These are phyloP conservation scores for Fusarium neocosmosporiellum DNA, from an alignment of 2,329 filamentous ascomycete species.

Conservation along the genomic window DNA sequence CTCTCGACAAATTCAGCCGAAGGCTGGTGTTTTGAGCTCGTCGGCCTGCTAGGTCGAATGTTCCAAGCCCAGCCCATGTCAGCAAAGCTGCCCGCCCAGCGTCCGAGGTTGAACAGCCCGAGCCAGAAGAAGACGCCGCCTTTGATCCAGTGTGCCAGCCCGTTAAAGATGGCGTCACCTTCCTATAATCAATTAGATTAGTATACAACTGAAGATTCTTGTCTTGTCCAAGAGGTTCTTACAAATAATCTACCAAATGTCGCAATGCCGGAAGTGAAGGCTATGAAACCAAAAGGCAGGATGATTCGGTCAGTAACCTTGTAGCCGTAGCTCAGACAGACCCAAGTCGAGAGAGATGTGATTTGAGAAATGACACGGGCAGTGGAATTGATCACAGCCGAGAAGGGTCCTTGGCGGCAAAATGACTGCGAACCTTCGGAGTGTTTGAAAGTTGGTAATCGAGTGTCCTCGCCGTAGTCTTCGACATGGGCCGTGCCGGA, in stretches of 20 bases:
- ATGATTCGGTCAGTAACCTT: neutral
- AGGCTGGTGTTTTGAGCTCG: slow-evolving; percentile 54
- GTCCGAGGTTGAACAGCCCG: slow-evolving; percentile 85
- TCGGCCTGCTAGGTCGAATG: slow-evolving; percentile 76
- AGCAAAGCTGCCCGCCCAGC: slow-evolving; percentile 89
- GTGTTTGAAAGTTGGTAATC: neutral
- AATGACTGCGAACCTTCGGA: neutral
- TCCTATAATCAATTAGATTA: neutral
- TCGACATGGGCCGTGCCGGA: neutral
- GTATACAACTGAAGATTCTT: neutral
- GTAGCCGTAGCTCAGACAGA: neutral
- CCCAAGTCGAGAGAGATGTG: neutral
- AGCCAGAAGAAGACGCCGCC: slow-evolving; percentile 95
- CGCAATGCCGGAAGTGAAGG: neutral
- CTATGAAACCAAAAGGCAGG: neutral
- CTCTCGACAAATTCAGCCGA: neutral
- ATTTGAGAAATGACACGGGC: neutral
- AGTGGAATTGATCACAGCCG: neutral
- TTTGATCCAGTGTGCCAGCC: slow-evolving; percentile 92
- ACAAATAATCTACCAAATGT: neutral
- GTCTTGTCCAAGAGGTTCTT: neutral
- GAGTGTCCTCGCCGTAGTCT: neutral
- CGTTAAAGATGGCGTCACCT: neutral
- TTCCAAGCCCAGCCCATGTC: slow-evolving; percentile 97
- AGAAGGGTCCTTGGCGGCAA: neutral